phyloP scores from a whole-genome alignment of 345 rosid genomes.

The Dipteronia dyeriana region DNA sequence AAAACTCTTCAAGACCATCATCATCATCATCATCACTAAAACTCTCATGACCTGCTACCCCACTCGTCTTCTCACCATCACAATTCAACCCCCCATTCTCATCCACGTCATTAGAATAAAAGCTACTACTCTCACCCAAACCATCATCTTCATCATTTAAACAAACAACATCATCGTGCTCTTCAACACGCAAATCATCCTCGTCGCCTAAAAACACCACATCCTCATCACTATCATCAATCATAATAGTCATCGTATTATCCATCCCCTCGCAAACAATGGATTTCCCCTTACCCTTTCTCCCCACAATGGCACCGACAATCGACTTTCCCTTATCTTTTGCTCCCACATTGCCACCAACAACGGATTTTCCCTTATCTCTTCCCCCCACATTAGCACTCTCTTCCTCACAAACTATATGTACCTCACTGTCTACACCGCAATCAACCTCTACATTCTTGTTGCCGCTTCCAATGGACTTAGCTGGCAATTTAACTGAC shows the following conservation, averaged over 20 bases:
- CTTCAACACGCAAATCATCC: too few species aligned
- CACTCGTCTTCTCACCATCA: neutral
- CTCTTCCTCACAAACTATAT: neutral
- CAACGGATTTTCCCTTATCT: too few species aligned
- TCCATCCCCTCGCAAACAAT: neutral
- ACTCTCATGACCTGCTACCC: neutral
- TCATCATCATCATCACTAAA: neutral
- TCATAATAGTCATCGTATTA: neutral
- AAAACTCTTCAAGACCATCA: conserved; percentile 6
- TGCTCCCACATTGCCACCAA: too few species aligned
- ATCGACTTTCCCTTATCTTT: neutral
- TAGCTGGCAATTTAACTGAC: neutral
- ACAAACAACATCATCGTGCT: neutral
- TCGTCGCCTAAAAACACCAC: neutral
- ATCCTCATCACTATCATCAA: conserved; percentile 7
- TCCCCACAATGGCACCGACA: neutral
- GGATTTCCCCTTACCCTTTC: neutral
- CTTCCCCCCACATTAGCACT: neutral
- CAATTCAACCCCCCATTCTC: neutral
- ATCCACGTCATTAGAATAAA: neutral
- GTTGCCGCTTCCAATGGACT: too few species aligned
- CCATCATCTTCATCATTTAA: conserved; percentile 13
- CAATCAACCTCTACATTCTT: neutral
- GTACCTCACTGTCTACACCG: neutral
- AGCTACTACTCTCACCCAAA: neutral